phyloP scores from a whole-genome alignment of 805 yeast species.

The Lipomyces japonicus region DNA sequence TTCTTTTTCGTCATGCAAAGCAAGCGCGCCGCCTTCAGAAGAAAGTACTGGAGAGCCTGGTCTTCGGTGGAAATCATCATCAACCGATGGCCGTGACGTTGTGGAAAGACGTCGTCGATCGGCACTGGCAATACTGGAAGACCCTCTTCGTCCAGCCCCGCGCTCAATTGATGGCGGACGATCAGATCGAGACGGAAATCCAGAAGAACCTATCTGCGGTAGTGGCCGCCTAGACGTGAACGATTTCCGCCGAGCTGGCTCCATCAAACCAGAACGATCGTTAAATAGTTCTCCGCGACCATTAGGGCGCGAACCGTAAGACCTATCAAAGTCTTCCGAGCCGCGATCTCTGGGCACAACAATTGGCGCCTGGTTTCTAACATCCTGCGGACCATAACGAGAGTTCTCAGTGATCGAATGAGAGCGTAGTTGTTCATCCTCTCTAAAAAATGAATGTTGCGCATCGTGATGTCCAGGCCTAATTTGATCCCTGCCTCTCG shows the following conservation, averaged over 20 bases:
- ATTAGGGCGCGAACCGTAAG: conserved; percentile 15
- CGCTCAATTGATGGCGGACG: not conserved
- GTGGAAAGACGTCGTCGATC: not conserved
- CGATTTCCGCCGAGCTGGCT: conserved; percentile 23
- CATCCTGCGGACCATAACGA: conserved; percentile 17
- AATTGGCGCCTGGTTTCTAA: conserved; percentile 15
- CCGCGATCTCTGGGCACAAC: conserved; percentile 23
- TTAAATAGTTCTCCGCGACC: conserved; percentile 18
- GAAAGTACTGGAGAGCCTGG: not conserved
- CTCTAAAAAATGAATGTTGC: not conserved
- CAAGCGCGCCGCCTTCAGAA: not conserved
- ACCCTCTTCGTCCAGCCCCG: not conserved
- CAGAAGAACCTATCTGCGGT: conserved; percentile 1
- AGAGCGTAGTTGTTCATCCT: too few species aligned
- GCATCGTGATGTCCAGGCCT: not conserved
- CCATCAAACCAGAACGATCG: conserved; percentile 25
- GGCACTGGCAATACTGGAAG: conserved; percentile 11
- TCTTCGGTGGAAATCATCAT: not conserved
- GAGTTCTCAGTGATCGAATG: too few species aligned
- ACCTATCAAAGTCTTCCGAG: conserved; percentile 23
- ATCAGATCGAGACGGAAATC: conserved; percentile 2
- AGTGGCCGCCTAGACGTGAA: conserved; percentile 8
- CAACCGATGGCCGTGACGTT: not conserved
- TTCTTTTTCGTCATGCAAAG: not conserved
- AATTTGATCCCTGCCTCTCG: not conserved